phyloP scores from a whole-genome alignment of 2,329 filamentous ascomycete species.

The Penicillium corylophilum region DNA sequence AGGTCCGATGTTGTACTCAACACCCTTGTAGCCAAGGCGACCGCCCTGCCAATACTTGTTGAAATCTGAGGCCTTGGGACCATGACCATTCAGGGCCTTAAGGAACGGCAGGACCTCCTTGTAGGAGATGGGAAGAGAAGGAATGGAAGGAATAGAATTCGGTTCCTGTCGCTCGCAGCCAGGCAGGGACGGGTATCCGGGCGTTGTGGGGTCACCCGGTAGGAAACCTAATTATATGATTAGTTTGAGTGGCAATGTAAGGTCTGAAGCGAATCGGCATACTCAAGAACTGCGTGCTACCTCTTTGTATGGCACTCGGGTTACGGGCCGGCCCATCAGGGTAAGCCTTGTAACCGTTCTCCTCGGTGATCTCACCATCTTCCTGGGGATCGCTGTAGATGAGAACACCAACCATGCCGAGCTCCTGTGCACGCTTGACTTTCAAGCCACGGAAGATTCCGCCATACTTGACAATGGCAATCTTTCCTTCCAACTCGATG shows the following conservation, averaged over 20 bases:
- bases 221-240: constrained; percentile 48
- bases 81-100: constrained; percentile 86
- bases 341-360: constrained; percentile 75
- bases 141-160: constrained; percentile 75
- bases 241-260: not conserved
- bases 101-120: constrained; percentile 80
- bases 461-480: constrained; percentile 83
- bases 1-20: constrained; percentile 82
- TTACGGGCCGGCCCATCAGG: constrained; percentile 84
- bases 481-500: constrained; percentile 76
- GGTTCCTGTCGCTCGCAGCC: constrained; percentile 74
- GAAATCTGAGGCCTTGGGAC: constrained; percentile 72
- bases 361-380: constrained; percentile 77
- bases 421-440: constrained; percentile 85
- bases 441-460: constrained; percentile 86
- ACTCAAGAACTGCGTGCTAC: constrained; percentile 80
- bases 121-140: constrained; percentile 89
- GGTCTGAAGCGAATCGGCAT: constrained; percentile 38
- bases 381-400: constrained; percentile 89
- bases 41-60: constrained; percentile 70
- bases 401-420: constrained; percentile 82
- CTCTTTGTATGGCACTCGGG: constrained; percentile 84
- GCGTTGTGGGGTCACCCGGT: constrained; percentile 80
- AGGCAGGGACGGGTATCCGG: constrained; percentile 89
- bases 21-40: constrained; percentile 74